These are phyloP conservation scores for Achaetomiella virescens DNA, from an alignment of 495 filamentous ascomycete genomes.

Conservation along the genomic window DNA sequence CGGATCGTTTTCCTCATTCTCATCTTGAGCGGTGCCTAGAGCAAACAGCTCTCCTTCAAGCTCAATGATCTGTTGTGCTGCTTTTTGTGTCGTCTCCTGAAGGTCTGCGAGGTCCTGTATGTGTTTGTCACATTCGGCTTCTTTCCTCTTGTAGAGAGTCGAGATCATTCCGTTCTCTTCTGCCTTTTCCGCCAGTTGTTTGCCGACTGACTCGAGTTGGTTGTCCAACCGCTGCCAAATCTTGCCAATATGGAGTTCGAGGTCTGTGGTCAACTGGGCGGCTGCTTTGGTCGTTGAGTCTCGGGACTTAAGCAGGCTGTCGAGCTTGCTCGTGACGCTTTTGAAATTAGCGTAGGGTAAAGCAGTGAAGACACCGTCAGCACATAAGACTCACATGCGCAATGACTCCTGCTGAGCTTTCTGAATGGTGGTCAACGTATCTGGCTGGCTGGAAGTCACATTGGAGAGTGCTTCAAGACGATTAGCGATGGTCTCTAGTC, in stretches of 20 bases:
- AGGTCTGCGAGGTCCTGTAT: constrained; percentile 7
- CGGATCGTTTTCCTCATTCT: constrained; percentile 3
- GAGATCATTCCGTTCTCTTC: constrained; percentile 22
- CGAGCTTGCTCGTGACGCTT: constrained; percentile 18
- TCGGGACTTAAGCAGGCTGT: constrained; percentile 9
- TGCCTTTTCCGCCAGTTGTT: constrained; percentile 17
- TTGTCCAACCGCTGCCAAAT: constrained; percentile 16
- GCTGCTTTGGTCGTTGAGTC: constrained; percentile 2
- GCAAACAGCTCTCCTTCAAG: constrained; percentile 16
- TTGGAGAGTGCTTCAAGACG: constrained; percentile 12
- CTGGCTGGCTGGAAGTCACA: constrained; percentile 2
- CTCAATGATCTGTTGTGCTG: constrained; percentile 12
- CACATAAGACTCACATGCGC: background rate
- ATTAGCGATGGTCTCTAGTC: constrained; percentile 10
- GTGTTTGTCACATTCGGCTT: constrained; percentile 10
- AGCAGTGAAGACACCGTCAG: background rate
- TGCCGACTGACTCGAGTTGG: constrained; percentile 13
- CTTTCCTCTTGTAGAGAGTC: constrained; percentile 15
- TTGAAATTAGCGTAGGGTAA: background rate
- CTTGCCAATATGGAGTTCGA: constrained; percentile 13
- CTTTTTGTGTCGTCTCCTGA: constrained; percentile 2
- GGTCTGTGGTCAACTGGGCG: constrained; percentile 7
- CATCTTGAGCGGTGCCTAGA: constrained; percentile 4
- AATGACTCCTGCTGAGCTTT: constrained; percentile 3
- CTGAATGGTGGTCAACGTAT: constrained; percentile 7